These are phyloP conservation scores for Rhynchospora tenuis DNA, from an alignment of 176 grass and related monocot species.

Conservation along the genomic window DNA sequence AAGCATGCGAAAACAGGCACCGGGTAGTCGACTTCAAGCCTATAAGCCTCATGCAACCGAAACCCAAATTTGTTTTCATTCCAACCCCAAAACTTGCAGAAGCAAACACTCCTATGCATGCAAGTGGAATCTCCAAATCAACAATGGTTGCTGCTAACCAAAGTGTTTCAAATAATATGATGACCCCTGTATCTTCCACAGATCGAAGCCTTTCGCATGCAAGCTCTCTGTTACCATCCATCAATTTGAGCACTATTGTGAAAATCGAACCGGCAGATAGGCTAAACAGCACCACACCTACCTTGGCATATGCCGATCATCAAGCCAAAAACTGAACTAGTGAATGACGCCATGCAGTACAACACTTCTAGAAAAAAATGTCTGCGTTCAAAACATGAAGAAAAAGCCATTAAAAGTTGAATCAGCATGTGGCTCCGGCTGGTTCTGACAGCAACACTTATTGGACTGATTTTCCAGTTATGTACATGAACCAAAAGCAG, in stretches of 20 bases:
- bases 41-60: slow-evolving; percentile 3
- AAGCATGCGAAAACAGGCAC: neutral
- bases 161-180: neutral
- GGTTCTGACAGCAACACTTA: neutral
- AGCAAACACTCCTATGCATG: neutral
- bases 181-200: neutral
- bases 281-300: neutral
- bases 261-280: neutral
- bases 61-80: slow-evolving; percentile 1
- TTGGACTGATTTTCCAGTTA: neutral
- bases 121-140: too few relatives aligned
- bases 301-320: neutral
- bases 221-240: neutral
- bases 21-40: neutral
- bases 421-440: neutral
- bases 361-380: neutral
- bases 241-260: neutral
- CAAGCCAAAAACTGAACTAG: neutral
- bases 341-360: neutral
- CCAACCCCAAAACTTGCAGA: too few relatives aligned
- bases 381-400: neutral
- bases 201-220: neutral
- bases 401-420: neutral
- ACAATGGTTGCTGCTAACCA: too few relatives aligned
- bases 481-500: neutral